Conservation (phyloP, 768 basidiomycete species). For the Auricularia sp. region DNA sequence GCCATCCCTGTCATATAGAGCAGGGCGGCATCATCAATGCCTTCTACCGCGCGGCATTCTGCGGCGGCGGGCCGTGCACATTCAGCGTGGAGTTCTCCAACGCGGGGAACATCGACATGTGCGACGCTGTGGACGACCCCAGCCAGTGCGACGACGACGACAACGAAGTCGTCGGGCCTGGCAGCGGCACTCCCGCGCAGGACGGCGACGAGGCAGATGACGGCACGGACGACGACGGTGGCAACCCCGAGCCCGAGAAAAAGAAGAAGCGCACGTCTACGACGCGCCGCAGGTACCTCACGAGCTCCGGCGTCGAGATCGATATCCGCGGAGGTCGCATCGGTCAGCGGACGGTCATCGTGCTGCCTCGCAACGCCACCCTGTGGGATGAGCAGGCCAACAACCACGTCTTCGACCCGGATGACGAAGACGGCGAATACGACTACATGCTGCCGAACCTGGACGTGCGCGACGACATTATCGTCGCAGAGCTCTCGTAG, state of each 20-base stretch:
- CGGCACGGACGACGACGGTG: background rate
- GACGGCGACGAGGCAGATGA: background rate
- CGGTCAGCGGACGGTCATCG: background rate
- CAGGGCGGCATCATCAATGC: background rate
- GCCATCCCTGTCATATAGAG: background rate
- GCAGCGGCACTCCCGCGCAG: background rate
- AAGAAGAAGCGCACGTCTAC: background rate
- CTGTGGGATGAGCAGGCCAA: background rate
- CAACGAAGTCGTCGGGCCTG: background rate
- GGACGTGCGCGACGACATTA: background rate
- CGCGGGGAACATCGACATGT: background rate
- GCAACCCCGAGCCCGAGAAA: background rate
- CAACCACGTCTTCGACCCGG: background rate
- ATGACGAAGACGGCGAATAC: background rate
- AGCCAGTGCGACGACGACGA: background rate
- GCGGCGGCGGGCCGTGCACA: background rate
- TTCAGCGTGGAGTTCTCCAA: background rate
- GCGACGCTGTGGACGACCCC: too few relatives aligned
- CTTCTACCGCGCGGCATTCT: background rate
- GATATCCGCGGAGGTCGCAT: background rate
- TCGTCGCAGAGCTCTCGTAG: background rate
- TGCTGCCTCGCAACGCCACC: background rate
- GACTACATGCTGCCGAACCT: background rate
- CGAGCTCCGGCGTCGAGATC: background rate
- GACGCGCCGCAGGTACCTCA: background rate